Evolutionary conservation across 1,139 yeast species (phyloP).

Genomic region (Yamadazyma siamensis): DNA sequence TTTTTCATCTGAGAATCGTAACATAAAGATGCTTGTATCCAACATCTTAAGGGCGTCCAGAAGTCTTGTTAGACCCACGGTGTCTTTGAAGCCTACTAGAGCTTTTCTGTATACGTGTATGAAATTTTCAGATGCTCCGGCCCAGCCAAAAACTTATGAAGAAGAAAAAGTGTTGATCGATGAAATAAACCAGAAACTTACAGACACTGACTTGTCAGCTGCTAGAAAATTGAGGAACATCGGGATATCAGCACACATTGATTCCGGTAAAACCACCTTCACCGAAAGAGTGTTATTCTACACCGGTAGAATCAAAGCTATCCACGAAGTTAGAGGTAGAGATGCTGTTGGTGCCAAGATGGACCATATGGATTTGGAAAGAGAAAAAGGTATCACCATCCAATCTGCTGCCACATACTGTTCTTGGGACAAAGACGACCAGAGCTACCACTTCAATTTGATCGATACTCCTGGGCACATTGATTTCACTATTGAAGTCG

Average conservation of each 20-base stretch:
- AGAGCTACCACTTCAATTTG: constrained; percentile 79
- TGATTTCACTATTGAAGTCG: constrained; percentile 97
- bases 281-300: constrained; percentile 95
- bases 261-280: constrained; percentile 83
- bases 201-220: constrained; percentile 55
- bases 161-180: constrained; percentile 70
- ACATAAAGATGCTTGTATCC: constrained; percentile 5
- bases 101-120: no score
- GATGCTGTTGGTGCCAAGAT: constrained; percentile 98
- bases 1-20: background rate
- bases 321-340: constrained; percentile 97
- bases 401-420: constrained; percentile 99
- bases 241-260: constrained; percentile 93
- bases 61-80: constrained; percentile 1
- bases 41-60: constrained; percentile 5
- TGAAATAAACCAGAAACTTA: constrained; percentile 49
- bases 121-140: no score
- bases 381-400: constrained; percentile 95
- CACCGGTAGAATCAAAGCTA: constrained; percentile 96
- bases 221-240: constrained; percentile 76
- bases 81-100: no score
- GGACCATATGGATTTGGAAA: constrained; percentile 90
- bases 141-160: constrained; percentile 50
- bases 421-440: constrained; percentile 79
- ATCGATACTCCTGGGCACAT: constrained; percentile 99